phyloP scores from a whole-genome alignment of 73 alveolate genomes.

The Breviolum minutum region DNA sequence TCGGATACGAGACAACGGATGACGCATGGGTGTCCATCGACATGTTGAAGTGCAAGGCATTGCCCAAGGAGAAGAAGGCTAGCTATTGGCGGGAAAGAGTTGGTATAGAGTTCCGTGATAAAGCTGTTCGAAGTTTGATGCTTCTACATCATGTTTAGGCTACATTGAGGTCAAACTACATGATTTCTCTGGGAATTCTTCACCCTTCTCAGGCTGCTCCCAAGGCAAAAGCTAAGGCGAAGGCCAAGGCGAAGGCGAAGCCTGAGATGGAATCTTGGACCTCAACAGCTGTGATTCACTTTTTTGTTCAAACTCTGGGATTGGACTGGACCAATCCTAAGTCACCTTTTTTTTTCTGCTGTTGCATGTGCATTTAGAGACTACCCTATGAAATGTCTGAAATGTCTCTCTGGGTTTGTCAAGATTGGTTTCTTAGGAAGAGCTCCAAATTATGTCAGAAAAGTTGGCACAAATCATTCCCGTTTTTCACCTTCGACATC shows the following conservation, averaged over 20 bases:
- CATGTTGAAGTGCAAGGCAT: constrained; percentile 66
- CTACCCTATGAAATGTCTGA: background rate
- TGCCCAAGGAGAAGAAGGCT: constrained; percentile 17
- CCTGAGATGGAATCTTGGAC: constrained; percentile 10
- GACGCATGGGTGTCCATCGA: constrained; percentile 75
- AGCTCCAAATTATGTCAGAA: background rate
- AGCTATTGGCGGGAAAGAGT: background rate
- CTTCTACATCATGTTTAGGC: no score
- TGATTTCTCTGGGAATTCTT: background rate
- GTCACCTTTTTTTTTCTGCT: no score
- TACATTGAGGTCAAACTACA: no score
- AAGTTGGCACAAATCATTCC: background rate
- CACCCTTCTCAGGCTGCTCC: background rate
- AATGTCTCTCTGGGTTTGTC: background rate
- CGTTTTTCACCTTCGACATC: background rate
- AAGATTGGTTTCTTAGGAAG: background rate
- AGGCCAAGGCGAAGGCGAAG: constrained; percentile 77
- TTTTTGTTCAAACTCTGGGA: no score
- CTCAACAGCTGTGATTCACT: no score
- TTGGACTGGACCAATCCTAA: no score
- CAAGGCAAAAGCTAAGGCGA: constrained; percentile 57
- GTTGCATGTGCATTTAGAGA: no score
- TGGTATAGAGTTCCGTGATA: no score
- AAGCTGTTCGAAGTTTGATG: no score
- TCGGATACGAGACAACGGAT: constrained; percentile 23